Base-by-base conservation (phyloP, 768 basidiomycete species). In the Termitomyces sp. region DNA sequence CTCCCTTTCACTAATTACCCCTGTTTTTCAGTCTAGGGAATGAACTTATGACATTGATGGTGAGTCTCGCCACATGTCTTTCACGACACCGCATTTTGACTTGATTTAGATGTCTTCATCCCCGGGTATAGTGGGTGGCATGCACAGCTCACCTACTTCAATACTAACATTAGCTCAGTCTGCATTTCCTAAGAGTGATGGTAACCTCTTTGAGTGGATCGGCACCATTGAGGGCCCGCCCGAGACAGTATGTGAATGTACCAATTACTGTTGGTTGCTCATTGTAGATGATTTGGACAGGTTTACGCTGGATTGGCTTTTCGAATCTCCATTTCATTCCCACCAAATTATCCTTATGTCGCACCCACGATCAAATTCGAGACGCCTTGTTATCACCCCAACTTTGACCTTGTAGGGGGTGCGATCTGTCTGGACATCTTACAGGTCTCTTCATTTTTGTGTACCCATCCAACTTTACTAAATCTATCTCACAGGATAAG, bases 11-110 rank as follows among this genome's bases (percentile, higher is more conserved):
- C 51, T 65, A 46, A 48, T 51, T 54, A 51, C 50, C 33, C n/a
- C 22, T 16, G 20, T 40, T 36, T 46, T 51, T 12, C 59, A 90
- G 92, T 55, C 81, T 94, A 63, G 85, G 86, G 66, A 93, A 82
- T 68, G 92, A 94, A 76, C 83, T 94, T 28, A 94, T 94, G 92
- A 87, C 88, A 22, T 79, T 94, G 59, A 92, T 94, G 92, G 92
- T 92, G 61, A 64, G 87, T 40, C 42, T 55, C 52, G 24, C 48
- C 15, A 7, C 9, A 16, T 48, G n/a, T 20, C 28, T 53, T 45
- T 39, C 4, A 11, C 32, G 5, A 12, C 16, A 7, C 20, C 38
- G 16, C 22, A 35, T 36, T 54, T 58, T 57, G 22, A 55, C 35
- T 35, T 57, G 42, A 15, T 65, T 35, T 61, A 94, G 92, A 93